Evolutionary conservation across 2,329 filamentous ascomycete genomes (phyloP).

Genomic region (Xylaria sp.): DNA sequence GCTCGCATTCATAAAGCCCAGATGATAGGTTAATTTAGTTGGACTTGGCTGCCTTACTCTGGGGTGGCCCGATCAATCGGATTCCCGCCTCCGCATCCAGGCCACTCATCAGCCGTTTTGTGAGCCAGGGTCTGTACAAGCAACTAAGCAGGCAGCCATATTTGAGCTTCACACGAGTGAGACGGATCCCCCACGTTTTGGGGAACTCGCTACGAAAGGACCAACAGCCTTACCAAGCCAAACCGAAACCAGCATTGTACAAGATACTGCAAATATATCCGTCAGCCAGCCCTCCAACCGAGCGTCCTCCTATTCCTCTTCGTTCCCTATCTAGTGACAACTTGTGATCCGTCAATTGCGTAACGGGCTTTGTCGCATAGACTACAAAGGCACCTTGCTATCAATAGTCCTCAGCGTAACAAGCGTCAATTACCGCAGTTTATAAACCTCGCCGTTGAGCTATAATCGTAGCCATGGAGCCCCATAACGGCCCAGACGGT

Average conservation of each 20-base stretch:
- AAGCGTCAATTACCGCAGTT: background rate
- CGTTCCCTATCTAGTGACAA: background rate
- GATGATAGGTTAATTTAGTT: constrained; percentile 14
- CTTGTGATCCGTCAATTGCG: background rate
- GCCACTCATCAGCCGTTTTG: constrained; percentile 18
- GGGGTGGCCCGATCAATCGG: constrained; percentile 30
- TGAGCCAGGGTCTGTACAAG: constrained; percentile 10
- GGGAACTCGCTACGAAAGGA: background rate
- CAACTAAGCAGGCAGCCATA: constrained; percentile 21
- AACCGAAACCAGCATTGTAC: background rate
- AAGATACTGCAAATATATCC: constrained; percentile 8
- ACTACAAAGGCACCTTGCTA: background rate
- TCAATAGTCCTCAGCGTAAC: background rate
- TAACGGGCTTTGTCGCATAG: background rate
- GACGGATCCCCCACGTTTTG: background rate
- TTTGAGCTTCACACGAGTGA: constrained; percentile 17
- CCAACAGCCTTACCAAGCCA: background rate
- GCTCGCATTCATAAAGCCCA: constrained; percentile 5
- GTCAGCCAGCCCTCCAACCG: background rate
- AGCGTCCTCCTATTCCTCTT: background rate
- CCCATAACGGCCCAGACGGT: constrained; percentile 54
- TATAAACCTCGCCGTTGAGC: background rate
- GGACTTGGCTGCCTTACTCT: constrained; percentile 22
- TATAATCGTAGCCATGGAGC: constrained; percentile 39
- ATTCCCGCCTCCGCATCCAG: constrained; percentile 11